Evolutionary conservation across 2,329 filamentous ascomycete genomes (phyloP), one percentile per base, ranked within the genome.

Genomic region (Sphaceloma murrayae): DNA sequence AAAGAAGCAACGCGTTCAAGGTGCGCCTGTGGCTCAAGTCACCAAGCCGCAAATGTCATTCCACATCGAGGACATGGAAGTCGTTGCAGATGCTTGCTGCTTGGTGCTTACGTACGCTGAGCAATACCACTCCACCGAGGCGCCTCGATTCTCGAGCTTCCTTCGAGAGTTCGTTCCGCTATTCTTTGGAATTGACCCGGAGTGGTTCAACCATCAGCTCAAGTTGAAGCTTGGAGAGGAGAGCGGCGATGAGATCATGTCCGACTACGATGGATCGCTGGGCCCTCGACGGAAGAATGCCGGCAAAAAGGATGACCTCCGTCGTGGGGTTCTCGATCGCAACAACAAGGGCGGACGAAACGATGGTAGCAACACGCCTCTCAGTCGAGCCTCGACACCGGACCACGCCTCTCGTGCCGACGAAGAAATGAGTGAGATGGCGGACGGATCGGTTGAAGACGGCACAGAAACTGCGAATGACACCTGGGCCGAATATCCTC

Each of bases 321-420:
- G 87, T 47, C 80, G 88, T 53, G 85, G 86, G 48, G 85, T 94
- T 31, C 76, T 98, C 24, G 87, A 94, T 56, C 84, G 73, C 45
- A 65, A 73, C 29, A 79, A 83, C 48, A 82, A 80, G 61, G 75
- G 76, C 52, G 72, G 75, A 17, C 75, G 82, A 30, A 80, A 86
- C 43, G 85, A 91, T 51, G 84, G 82, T 49, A 89, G 82, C 54
- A 70, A 77, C n/a, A 77, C 77, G 1, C 80, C 82, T 17, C 80
- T 75, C 10, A 94, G 85, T 65, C 86, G 93, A 56, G 87, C 91
- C 54, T 87, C 83, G 1, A 94, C 88, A 0, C 89, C 91, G 0
- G 88, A 93, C 55, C 76, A 80, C 16, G 77, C 70, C n/a, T 88
- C 83, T 1, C 77, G 75, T 19, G 81, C 76, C 44, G 85, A 91